phyloP scores from a whole-genome alignment of 83 land plant genomes.

The Larix sibirica region DNA sequence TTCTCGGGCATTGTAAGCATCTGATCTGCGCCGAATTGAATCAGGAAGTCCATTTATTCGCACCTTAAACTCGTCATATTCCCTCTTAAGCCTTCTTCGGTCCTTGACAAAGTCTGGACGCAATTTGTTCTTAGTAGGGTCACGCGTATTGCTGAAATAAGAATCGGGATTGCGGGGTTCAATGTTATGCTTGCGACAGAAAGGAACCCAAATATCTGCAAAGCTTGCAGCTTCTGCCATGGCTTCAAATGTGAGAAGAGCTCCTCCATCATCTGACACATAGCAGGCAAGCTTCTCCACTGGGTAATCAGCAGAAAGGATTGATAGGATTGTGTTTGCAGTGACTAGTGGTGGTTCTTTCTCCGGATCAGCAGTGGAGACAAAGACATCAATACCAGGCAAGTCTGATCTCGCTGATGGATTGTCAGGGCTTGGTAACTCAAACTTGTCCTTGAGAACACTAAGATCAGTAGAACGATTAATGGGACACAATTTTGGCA shows the following conservation, averaged over 20 bases:
- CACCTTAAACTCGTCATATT: slow-evolving; percentile 46
- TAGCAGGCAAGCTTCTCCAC: slow-evolving; percentile 68
- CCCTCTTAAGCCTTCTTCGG: slow-evolving; percentile 38
- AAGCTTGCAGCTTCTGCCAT: slow-evolving; percentile 72
- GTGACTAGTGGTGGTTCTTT: slow-evolving; percentile 78
- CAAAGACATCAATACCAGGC: slow-evolving; percentile 72
- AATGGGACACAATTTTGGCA: slow-evolving; percentile 18
- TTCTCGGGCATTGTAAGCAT: slow-evolving; percentile 28
- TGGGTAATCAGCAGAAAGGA: slow-evolving; percentile 61
- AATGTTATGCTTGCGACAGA: slow-evolving; percentile 33
- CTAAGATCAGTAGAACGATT: slow-evolving; percentile 12
- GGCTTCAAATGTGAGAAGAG: slow-evolving; percentile 76
- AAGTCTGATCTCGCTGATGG: slow-evolving; percentile 78
- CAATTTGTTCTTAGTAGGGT: slow-evolving; percentile 27
- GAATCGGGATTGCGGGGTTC: slow-evolving; percentile 23
- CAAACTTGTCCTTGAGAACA: slow-evolving; percentile 43
- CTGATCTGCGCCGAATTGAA: slow-evolving; percentile 30
- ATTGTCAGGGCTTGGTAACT: slow-evolving; percentile 43
- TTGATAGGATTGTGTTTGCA: slow-evolving; percentile 72
- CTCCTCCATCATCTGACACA: slow-evolving; percentile 72
- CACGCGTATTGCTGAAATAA: slow-evolving; percentile 21
- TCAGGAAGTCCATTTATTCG: slow-evolving; percentile 40
- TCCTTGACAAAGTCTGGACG: slow-evolving; percentile 31
- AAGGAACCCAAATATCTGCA: slow-evolving; percentile 31
- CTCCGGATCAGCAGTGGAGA: slow-evolving; percentile 77